Evolutionary conservation across 1,284 basidiomycete genomes (phyloP).

Genomic region (Fistulina hepatica): DNA sequence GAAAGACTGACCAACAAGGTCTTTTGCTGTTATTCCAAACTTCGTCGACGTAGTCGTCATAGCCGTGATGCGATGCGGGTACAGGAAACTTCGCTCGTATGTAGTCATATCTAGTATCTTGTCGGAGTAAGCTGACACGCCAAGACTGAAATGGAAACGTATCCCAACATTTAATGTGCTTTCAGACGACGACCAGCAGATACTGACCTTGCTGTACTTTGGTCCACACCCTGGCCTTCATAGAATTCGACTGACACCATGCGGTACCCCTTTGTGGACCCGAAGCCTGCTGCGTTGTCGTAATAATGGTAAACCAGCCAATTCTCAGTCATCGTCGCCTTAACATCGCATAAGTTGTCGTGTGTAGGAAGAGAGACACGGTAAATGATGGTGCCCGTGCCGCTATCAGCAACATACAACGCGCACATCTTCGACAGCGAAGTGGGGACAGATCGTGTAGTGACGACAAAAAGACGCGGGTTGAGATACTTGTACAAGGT

Average conservation of each 20-base stretch:
- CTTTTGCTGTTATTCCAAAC: conserved; percentile 81
- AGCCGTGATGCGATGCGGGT: conserved; percentile 58
- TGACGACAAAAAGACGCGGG: conserved; percentile 62
- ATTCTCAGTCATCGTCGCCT: conserved; percentile 74
- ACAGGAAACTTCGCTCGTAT: conserved; percentile 63
- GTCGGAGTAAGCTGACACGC: conserved; percentile 58
- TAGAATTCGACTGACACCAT: conserved; percentile 82
- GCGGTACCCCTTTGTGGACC: conserved; percentile 47
- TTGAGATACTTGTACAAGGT: conserved; percentile 95
- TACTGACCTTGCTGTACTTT: conserved; percentile 61
- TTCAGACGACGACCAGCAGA: conserved; percentile 2
- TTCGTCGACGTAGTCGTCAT: conserved; percentile 72
- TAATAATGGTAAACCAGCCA: conserved; percentile 89
- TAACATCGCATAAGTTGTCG: conserved; percentile 46
- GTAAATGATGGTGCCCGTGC: conserved; percentile 71
- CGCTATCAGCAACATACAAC: conserved; percentile 68
- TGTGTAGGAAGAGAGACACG: conserved; percentile 40
- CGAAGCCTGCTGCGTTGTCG: conserved; percentile 40
- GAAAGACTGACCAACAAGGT: conserved; percentile 61
- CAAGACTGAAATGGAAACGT: conserved; percentile 40
- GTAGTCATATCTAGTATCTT: conserved; percentile 41
- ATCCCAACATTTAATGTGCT: conserved; percentile 1
- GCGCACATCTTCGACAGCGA: conserved; percentile 34
- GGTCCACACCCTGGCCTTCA: conserved; percentile 55
- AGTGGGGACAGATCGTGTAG: conserved; percentile 35